phyloP scores from a whole-genome alignment of 2,329 filamentous ascomycete species.

The Penicillium fuscoglaucum region DNA sequence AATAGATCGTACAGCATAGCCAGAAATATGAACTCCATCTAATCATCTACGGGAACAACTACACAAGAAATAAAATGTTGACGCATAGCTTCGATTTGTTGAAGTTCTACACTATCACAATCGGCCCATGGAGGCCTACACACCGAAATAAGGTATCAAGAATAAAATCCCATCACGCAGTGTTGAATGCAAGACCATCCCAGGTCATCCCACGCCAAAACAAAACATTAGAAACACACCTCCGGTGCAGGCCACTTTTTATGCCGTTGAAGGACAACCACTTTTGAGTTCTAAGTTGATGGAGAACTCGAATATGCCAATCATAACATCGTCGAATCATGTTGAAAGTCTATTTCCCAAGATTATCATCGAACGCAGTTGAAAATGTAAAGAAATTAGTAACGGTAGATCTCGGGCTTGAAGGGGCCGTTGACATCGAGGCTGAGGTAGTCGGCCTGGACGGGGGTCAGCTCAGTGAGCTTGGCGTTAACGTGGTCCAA shows the following conservation, averaged over 20 bases:
- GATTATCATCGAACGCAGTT: slow-evolving; percentile 31
- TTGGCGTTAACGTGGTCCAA: slow-evolving; percentile 91
- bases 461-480: slow-evolving; percentile 78
- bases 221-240: slow-evolving; percentile 29
- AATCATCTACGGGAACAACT: background rate
- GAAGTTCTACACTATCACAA: slow-evolving; percentile 14
- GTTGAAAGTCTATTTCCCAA: slow-evolving; percentile 51
- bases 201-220: slow-evolving; percentile 35
- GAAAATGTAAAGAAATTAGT: slow-evolving; percentile 54
- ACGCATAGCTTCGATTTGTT: slow-evolving; percentile 16
- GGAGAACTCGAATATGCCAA: slow-evolving; percentile 51
- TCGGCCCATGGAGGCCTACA: slow-evolving; percentile 20
- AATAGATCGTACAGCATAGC: background rate
- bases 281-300: slow-evolving; percentile 50
- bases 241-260: slow-evolving; percentile 39
- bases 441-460: slow-evolving; percentile 94
- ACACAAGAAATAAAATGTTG: slow-evolving; percentile 1
- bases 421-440: slow-evolving; percentile 83
- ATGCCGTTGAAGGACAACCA: slow-evolving; percentile 65
- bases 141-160: slow-evolving; percentile 25
- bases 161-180: slow-evolving; percentile 30
- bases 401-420: slow-evolving; percentile 81
- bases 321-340: slow-evolving; percentile 62
- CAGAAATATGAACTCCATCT: background rate
- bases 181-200: slow-evolving; percentile 44